Base-by-base conservation (phyloP, 441 rosid genomes). In the Isatis lusitanica region DNA sequence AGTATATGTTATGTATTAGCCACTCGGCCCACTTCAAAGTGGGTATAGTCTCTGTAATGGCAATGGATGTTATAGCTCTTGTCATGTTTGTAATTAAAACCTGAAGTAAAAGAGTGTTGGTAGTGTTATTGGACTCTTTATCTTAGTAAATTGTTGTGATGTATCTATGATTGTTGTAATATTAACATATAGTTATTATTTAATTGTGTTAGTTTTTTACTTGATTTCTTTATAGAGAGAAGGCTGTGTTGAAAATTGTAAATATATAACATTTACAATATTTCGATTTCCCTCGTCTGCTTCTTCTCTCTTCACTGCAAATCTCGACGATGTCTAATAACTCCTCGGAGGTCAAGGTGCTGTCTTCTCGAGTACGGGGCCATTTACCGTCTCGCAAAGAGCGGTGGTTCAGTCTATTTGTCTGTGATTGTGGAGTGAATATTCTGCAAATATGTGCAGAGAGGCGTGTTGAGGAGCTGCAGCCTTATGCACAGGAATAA, bases 371-470 rank as follows among this genome's bases (percentile, higher is more conserved):
- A 21, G 24, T 21, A 21, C 24, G 24, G 24, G 24, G 2, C 28
- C 28, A 26, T 26, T 26, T 26, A 26, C 28, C 28, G 4, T 26
- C 3, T 26, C 28, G 77, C 86, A 97, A 51, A 85, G 90, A 81
- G 98, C 98, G 39, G 97, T 90, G 69, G 95, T 84, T 58, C 97
- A 97, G 16, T 88, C 97, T 89, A 88, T 76, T 65, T 91, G 80
- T 90, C 96, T 1, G 82, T 88, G 84, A 91, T 94, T 43, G 98
- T 94, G 47, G 96, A 94, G 46, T 74, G 91, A 66, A 96, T 94
- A 42, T 91, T 94, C 82, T 90, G 92, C 76, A 26, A 26, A 83
- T 84, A 81, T 87, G 93, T 79, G 96, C 98, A 11, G 85, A 88
- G 78, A 88, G 97, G 84, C 82, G 91, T 81, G 94, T 94, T 78